Percentiles rank a stretch among this genome's conserved stretches.
Conservation (phyloP, 805 yeast species). For the Yamadazyma sp. region DNA sequence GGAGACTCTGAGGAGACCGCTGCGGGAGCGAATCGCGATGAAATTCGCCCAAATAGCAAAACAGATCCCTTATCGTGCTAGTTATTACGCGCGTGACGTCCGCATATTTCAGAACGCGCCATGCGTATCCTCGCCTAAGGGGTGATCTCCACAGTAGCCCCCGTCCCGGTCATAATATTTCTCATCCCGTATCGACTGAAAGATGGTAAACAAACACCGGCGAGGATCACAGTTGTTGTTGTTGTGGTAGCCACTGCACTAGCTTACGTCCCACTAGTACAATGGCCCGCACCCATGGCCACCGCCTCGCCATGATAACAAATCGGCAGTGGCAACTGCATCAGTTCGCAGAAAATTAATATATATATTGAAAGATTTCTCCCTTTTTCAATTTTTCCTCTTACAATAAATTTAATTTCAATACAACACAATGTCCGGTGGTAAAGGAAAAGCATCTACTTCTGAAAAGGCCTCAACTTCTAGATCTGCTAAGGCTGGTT, state of each 20-base stretch:
- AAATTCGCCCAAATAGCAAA: conserved; percentile 2
- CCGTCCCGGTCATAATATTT: neutral
- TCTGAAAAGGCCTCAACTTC: conserved; percentile 95
- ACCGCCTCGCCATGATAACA: too few species aligned
- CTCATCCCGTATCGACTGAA: too few species aligned
- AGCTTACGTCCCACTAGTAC: too few species aligned
- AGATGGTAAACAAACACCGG: too few species aligned
- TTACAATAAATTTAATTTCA: conserved; percentile 5
- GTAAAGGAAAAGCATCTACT: conserved; percentile 91
- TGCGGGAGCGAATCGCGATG: conserved; percentile 3
- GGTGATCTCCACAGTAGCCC: neutral
- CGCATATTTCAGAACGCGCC: neutral
- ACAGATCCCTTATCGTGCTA: neutral
- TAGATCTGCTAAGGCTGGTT: conserved; percentile 98
- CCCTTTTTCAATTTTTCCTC: conserved; percentile 7
- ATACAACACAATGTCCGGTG: conserved; percentile 66
- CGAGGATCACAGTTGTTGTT: too few species aligned
- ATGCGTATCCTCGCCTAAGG: too few species aligned
- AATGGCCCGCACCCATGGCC: too few species aligned
- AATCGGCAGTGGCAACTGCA: too few species aligned
- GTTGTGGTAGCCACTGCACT: too few species aligned
- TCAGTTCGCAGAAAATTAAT: conserved; percentile 4
- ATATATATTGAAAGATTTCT: conserved; percentile 8
- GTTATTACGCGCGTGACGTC: neutral
- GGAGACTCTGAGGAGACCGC: conserved; percentile 4